phyloP scores from a whole-genome alignment of 768 basidiomycete species.

The Collybia mongolica region DNA sequence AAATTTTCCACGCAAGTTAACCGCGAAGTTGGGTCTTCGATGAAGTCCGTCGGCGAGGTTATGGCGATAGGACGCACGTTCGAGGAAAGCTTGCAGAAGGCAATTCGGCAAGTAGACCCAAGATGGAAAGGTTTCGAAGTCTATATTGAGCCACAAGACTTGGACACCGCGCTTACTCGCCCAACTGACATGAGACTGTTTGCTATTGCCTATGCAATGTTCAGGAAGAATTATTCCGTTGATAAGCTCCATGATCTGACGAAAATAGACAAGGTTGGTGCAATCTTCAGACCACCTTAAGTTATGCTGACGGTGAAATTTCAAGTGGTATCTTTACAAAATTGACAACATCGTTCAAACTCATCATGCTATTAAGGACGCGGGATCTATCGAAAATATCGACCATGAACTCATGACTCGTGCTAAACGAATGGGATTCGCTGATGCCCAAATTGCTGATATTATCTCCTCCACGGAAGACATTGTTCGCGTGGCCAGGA shows the following conservation, averaged over 20 bases:
- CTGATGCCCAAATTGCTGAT: conserved; percentile 89
- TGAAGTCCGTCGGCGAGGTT: conserved; percentile 99
- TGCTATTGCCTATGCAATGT: conserved; percentile 97
- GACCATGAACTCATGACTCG: conserved; percentile 76
- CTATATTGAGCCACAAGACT: conserved; percentile 84
- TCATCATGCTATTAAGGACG: conserved; percentile 68
- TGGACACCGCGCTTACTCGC: conserved; percentile 73
- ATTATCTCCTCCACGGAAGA: conserved; percentile 74
- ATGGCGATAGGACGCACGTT: conserved; percentile 99
- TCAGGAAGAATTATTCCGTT: conserved; percentile 86
- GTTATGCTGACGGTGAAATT: neutral
- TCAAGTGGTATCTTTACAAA: conserved; percentile 96
- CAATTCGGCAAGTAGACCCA: conserved; percentile 96
- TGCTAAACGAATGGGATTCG: conserved; percentile 95
- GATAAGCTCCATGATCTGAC: conserved; percentile 90
- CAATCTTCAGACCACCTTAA: neutral
- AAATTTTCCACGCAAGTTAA: conserved; percentile 96
- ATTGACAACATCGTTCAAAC: conserved; percentile 98
- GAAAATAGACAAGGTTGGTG: conserved; percentile 90
- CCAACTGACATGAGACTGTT: conserved; percentile 97
- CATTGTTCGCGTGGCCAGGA: conserved; percentile 79
- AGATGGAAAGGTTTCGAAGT: conserved; percentile 96
- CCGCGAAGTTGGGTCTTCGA: conserved; percentile 92
- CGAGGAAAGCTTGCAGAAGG: conserved; percentile 98
- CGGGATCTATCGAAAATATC: conserved; percentile 67